Conservation (phyloP, 2,329 filamentous ascomycete species). For the Catunica adiposa region DNA sequence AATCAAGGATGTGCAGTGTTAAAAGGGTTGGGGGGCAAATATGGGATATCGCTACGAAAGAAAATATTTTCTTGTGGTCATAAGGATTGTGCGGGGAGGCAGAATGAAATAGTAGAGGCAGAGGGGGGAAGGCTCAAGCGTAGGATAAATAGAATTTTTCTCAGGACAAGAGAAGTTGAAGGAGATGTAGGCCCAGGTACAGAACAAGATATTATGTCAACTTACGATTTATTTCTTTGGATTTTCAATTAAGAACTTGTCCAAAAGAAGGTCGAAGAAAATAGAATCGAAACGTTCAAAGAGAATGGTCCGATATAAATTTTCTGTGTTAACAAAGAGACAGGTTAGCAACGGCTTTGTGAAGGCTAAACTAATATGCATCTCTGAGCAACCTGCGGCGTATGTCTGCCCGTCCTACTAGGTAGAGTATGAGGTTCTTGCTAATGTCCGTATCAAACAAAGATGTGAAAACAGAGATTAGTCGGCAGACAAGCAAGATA, state of each 20-base stretch:
- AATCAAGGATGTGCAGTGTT: neutral
- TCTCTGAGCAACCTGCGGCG: neutral
- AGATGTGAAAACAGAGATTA: neutral
- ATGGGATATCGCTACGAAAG: neutral
- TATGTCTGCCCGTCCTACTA: neutral
- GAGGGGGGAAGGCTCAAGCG: neutral
- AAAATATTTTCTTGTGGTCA: conserved; percentile 1
- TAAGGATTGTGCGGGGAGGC: conserved; percentile 5
- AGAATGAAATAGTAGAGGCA: neutral
- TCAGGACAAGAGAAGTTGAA: neutral
- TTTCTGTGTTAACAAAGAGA: neutral
- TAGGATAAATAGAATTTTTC: neutral
- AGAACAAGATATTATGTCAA: neutral
- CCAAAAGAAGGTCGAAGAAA: conserved; percentile 9
- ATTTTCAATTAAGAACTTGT: conserved; percentile 15
- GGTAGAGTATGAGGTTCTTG: too few relatives aligned
- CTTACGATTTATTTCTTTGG: conserved; percentile 12
- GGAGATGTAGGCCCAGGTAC: neutral
- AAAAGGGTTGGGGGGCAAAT: neutral
- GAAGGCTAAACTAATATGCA: neutral
- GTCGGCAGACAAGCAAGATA: too few relatives aligned
- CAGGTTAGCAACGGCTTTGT: too few relatives aligned
- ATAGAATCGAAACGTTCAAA: conserved; percentile 8
- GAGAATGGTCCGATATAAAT: neutral
- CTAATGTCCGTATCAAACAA: too few relatives aligned